Conservation (phyloP, 1,284 basidiomycete genomes). For the Anthracocystis setariae region DNA sequence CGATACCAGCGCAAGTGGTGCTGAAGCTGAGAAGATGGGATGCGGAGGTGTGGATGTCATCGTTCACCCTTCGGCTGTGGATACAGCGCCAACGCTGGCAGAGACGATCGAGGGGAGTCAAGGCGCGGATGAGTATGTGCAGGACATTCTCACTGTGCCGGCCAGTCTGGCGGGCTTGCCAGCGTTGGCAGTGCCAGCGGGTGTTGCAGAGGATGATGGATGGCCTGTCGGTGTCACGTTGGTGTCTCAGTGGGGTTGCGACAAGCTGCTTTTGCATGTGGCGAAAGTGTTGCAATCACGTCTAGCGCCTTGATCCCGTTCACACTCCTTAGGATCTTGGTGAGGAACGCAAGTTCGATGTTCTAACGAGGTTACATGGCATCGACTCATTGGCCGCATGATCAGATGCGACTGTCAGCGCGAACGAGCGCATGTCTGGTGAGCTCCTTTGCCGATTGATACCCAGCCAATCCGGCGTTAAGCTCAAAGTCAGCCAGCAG, state of each 20-base stretch:
- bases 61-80: conserved; percentile 74
- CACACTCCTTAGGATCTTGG: too few species aligned
- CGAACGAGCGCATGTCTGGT: conserved; percentile 24
- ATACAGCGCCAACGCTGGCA: conserved; percentile 54
- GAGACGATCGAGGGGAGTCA: conserved; percentile 2
- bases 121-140: conserved; percentile 74
- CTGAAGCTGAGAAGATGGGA: background rate
- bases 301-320: background rate
- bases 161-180: conserved; percentile 90
- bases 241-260: conserved; percentile 89
- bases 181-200: conserved; percentile 79
- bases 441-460: conserved; percentile 23
- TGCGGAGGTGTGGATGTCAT: conserved; percentile 77
- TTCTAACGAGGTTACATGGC: too few species aligned
- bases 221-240: conserved; percentile 89
- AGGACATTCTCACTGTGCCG: conserved; percentile 91
- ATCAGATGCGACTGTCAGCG: conserved; percentile 26
- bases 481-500: conserved; percentile 61
- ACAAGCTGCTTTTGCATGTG: conserved; percentile 75
- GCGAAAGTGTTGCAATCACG: conserved; percentile 71
- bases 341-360: too few species aligned
- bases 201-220: conserved; percentile 49
- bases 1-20: background rate
- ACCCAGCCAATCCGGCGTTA: conserved; percentile 34
- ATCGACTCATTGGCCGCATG: background rate